Evolutionary conservation across 768 basidiomycete species (phyloP), one percentile per base, ranked within the genome.

Genomic region (Russula vinacea): DNA sequence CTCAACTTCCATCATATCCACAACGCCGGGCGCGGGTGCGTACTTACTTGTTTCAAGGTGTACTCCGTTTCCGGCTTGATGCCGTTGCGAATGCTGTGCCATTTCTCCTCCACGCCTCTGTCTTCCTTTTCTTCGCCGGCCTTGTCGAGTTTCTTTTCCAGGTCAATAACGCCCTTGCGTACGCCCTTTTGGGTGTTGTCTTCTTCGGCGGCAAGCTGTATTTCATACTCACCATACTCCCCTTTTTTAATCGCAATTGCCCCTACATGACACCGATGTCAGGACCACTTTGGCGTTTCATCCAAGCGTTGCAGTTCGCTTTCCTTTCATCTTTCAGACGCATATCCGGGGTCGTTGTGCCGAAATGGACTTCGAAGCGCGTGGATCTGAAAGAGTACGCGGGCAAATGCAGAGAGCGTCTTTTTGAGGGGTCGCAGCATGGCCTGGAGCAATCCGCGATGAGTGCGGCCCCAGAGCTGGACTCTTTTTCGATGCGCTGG

Each of bases 241-340:
- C 64, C 22, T 22, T 65, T n/a, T 24, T 50, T 40, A 35, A 16
- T 44, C 64, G 57, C 26, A 53, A 65, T 32, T 60, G 64, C 32
- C 64, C 63, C 45, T 65, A 56, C 44, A 26, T 24, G 26, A 65
- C 64, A 3, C 62, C 62, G 4, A 55, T 62, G 60, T 62, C 60
- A 14, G 53, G 53, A 9, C 35, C 42, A 5, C 53, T 62, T 16
- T 62, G 60, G 60, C 24, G 54, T 14, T 29, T 47, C 53, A 7
- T 56, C 19, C 60, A 62, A 24, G 53, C 35, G 5, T 6, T 49
- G 7, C 44, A 62, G 19, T 39, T 62, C 19, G 26, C 51, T 49
- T 56, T 26, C 35, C n/a, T 62, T 29, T 19, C 19, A 24, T n/a
- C 14, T 47, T 56, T 26, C 24, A 54, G 54, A 5, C 44, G 24